Conservation (phyloP, 371 early-diverging fungal genomes). For the Entomophthora muscae region DNA sequence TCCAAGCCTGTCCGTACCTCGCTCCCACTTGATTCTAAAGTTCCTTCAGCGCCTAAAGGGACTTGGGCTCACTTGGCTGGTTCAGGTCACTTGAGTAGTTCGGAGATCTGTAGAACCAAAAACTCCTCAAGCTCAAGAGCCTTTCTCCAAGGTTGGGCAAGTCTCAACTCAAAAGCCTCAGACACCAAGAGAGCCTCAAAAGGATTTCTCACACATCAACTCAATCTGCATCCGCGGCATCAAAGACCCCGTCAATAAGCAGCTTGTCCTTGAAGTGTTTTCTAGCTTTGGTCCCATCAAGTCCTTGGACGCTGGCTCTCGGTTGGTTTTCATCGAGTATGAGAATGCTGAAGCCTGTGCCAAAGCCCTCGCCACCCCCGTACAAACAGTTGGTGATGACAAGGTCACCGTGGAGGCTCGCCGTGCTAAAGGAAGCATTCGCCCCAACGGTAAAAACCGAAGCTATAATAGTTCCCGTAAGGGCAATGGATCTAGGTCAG, state of each 20-base stretch:
- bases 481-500: background rate
- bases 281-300: background rate
- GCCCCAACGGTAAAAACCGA: background rate
- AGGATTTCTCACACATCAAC: background rate
- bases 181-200: background rate
- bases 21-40: background rate
- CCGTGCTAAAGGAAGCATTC: background rate
- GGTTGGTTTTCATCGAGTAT: background rate
- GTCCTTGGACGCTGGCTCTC: background rate
- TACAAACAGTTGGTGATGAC: background rate
- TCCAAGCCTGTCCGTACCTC: background rate
- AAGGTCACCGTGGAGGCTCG: background rate
- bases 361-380: background rate
- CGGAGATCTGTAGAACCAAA: background rate
- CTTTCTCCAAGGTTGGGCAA: background rate
- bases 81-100: background rate
- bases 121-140: background rate
- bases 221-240: background rate
- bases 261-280: background rate
- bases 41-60: background rate
- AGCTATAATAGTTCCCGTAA: background rate
- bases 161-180: background rate
- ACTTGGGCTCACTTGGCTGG: background rate
- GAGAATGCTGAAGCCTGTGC: background rate
- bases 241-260: background rate